These are phyloP conservation scores for Colletotrichum karsti DNA, from an alignment of 2,329 filamentous ascomycete species.

Conservation along the genomic window DNA sequence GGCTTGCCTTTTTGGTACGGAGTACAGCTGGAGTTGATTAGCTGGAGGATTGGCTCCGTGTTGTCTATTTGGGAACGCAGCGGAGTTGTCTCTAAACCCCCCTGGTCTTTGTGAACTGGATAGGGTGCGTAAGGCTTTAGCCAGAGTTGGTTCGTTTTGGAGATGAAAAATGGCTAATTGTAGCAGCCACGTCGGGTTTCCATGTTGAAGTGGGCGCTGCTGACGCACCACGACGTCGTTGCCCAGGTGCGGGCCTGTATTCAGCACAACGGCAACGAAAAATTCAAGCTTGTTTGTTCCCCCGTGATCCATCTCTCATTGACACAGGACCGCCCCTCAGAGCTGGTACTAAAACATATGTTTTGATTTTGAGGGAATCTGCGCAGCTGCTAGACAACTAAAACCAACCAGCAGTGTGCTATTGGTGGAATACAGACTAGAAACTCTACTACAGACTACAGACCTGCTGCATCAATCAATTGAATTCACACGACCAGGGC, in stretches of 20 bases:
- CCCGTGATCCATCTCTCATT: neutral
- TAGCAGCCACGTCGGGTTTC: neutral
- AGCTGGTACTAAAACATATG: neutral
- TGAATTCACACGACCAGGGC: neutral
- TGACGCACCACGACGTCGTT: constrained; percentile 3
- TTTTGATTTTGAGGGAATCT: constrained; percentile 3
- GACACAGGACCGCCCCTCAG: neutral
- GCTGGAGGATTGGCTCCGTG: constrained; percentile 12
- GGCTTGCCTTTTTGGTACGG: neutral
- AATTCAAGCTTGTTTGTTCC: constrained; percentile 1
- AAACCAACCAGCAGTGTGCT: too few species aligned
- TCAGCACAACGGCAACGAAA: neutral
- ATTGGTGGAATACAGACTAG: too few species aligned
- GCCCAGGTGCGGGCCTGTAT: neutral
- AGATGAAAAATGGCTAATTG: neutral
- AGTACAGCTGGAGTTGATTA: neutral
- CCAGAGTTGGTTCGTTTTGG: neutral
- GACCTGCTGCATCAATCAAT: neutral
- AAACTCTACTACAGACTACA: too few species aligned
- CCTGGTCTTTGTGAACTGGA: neutral
- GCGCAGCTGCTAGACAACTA: neutral
- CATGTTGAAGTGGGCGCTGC: constrained; percentile 4
- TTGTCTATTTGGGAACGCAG: neutral
- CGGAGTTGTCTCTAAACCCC: neutral
- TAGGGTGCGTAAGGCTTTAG: neutral